Conservation (phyloP, 306 rosid species). For the Canavalia gladiata region DNA sequence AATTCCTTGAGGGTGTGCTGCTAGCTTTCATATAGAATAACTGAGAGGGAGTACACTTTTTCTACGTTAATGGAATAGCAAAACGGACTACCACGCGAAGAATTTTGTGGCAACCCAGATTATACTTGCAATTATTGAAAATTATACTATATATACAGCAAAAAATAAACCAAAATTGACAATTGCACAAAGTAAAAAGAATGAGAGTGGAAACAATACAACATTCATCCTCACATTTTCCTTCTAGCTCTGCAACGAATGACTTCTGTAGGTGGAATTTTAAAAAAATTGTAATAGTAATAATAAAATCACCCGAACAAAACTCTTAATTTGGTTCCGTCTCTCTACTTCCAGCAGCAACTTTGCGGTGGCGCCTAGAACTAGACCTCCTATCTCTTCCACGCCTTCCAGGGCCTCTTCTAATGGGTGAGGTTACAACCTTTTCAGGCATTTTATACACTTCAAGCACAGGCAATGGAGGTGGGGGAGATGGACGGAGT, state of each 20-base stretch:
- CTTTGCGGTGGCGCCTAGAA: slow-evolving; percentile 83
- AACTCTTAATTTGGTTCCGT: slow-evolving; percentile 58
- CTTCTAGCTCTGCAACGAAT: slow-evolving; percentile 55
- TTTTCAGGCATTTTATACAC: slow-evolving; percentile 24
- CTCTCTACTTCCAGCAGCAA: slow-evolving; percentile 63
- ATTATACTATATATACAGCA: slow-evolving; percentile 63
- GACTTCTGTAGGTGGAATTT: slow-evolving; percentile 50
- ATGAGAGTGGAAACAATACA: slow-evolving; percentile 53
- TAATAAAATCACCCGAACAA: slow-evolving; percentile 54
- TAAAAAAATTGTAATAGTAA: slow-evolving; percentile 32
- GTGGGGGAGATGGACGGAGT: slow-evolving; percentile 53
- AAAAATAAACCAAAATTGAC: slow-evolving; percentile 56
- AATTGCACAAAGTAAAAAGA: slow-evolving; percentile 51
- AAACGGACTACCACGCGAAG: slow-evolving; percentile 55
- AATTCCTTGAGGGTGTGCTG: background rate
- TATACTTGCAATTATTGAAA: slow-evolving; percentile 49
- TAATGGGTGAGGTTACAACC: slow-evolving; percentile 40
- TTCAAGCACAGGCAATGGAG: slow-evolving; percentile 50
- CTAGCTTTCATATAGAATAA: slow-evolving; percentile 38
- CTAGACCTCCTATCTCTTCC: slow-evolving; percentile 68
- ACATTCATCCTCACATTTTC: slow-evolving; percentile 56
- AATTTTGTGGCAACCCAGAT: slow-evolving; percentile 57
- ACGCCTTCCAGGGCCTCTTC: slow-evolving; percentile 60
- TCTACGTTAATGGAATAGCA: slow-evolving; percentile 36
- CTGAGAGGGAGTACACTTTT: slow-evolving; percentile 41